phyloP scores from a whole-genome alignment of 768 basidiomycete species.

The Leccinum broughii region DNA sequence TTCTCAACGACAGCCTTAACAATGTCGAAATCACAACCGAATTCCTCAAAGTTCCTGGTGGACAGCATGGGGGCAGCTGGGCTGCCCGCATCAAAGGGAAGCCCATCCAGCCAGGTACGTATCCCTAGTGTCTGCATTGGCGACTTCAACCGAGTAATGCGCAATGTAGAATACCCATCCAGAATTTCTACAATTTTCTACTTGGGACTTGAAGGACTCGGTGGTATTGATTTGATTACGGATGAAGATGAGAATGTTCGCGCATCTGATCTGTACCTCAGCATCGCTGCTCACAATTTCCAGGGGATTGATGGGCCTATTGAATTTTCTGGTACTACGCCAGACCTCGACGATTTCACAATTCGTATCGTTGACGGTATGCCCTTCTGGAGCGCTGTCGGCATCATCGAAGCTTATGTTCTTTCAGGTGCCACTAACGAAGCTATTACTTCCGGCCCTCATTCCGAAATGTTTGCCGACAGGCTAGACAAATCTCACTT shows the following conservation, averaged over 20 bases:
- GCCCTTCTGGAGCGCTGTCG: slow-evolving; percentile 7
- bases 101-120: slow-evolving; percentile 64
- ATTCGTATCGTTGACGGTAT: slow-evolving; percentile 79
- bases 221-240: slow-evolving; percentile 76
- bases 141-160: slow-evolving; percentile 28
- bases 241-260: slow-evolving; percentile 73
- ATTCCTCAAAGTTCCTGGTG: slow-evolving; percentile 83
- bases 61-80: slow-evolving; percentile 85
- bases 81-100: slow-evolving; percentile 80
- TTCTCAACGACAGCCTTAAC: slow-evolving; percentile 66
- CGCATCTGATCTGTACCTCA: slow-evolving; percentile 6
- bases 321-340: slow-evolving; percentile 68
- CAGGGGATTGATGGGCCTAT: slow-evolving; percentile 77
- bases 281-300: slow-evolving; percentile 6
- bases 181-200: slow-evolving; percentile 84
- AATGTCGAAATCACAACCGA: slow-evolving; percentile 85
- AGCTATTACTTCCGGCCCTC: slow-evolving; percentile 53
- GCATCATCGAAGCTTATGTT: slow-evolving; percentile 6
- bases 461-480: slow-evolving; percentile 56
- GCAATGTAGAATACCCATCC: slow-evolving; percentile 44
- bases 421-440: slow-evolving; percentile 58
- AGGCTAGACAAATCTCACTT: slow-evolving; percentile 72
- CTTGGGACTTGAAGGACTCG: slow-evolving; percentile 83
- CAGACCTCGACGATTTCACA: slow-evolving; percentile 80
- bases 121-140: not conserved